Conservation (phyloP, 2,329 filamentous ascomycete species). For the Sarocladium strictum region DNA sequence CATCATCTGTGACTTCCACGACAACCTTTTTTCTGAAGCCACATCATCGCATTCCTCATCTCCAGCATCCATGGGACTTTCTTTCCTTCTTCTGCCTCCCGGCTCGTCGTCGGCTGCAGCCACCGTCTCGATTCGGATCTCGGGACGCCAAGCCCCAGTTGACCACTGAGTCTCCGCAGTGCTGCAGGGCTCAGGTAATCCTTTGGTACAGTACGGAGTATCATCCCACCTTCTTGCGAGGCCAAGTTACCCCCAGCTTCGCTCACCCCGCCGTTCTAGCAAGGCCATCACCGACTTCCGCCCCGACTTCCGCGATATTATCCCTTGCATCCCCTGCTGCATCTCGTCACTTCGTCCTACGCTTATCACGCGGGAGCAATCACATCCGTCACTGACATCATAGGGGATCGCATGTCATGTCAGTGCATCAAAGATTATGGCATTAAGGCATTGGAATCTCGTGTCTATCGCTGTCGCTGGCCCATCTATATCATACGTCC, state of each 20-base stretch:
- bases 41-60: not conserved
- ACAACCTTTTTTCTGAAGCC: not conserved
- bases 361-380: not conserved
- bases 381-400: not conserved
- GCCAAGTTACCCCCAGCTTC: not conserved
- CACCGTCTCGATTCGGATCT: slow-evolving; percentile 9
- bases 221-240: not conserved
- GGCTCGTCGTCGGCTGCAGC: slow-evolving; percentile 8
- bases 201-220: no score
- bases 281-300: slow-evolving; percentile 11
- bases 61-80: no score
- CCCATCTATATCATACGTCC: not conserved
- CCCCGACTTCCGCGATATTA: slow-evolving; percentile 13
- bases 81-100: not conserved
- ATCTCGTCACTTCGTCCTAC: not conserved
- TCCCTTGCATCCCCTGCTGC: not conserved
- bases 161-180: slow-evolving; percentile 2
- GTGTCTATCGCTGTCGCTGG: not conserved
- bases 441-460: not conserved
- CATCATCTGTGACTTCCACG: not conserved
- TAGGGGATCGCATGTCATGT: not conserved
- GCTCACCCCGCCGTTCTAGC: not conserved
- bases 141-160: slow-evolving; percentile 11
- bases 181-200: not conserved
- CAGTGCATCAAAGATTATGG: not conserved